Conservation (phyloP, 192 early-diverging fungal genomes). For the Entomortierella chlamydospora region DNA sequence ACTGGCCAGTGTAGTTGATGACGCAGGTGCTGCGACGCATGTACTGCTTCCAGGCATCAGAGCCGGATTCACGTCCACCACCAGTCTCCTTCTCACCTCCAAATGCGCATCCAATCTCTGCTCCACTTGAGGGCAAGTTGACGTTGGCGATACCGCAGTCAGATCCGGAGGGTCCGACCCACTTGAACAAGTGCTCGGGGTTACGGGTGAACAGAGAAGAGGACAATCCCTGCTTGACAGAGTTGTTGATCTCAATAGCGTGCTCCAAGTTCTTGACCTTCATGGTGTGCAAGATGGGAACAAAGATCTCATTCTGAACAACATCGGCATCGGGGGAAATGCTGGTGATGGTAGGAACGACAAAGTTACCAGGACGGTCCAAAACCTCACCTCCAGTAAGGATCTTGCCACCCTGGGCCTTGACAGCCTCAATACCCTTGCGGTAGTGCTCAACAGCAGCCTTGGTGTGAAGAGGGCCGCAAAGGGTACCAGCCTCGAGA, state of each 20-base stretch:
- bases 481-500: constrained; percentile 81
- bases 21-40: constrained; percentile 66
- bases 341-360: constrained; percentile 91
- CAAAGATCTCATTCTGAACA: constrained; percentile 95
- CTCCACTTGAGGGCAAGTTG: constrained; percentile 97
- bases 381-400: constrained; percentile 87
- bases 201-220: constrained; percentile 87
- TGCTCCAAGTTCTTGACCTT: constrained; percentile 83
- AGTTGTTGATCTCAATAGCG: constrained; percentile 90
- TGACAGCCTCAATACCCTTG: constrained; percentile 81
- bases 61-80: constrained; percentile 92
- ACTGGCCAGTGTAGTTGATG: constrained; percentile 87
- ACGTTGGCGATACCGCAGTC: constrained; percentile 96
- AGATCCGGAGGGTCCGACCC: constrained; percentile 91
- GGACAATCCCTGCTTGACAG: constrained; percentile 88
- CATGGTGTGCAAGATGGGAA: constrained; percentile 91
- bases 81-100: constrained; percentile 98
- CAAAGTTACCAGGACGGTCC: constrained; percentile 86
- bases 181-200: constrained; percentile 87
- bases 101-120: constrained; percentile 97
- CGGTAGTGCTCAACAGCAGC: constrained; percentile 82
- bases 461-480: constrained; percentile 93
- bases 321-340: constrained; percentile 80
- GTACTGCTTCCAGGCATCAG: constrained; percentile 90
- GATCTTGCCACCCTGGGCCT: constrained; percentile 87